These are phyloP conservation scores for Pisolithus albus DNA, from an alignment of 768 basidiomycete genomes.

Conservation along the genomic window DNA sequence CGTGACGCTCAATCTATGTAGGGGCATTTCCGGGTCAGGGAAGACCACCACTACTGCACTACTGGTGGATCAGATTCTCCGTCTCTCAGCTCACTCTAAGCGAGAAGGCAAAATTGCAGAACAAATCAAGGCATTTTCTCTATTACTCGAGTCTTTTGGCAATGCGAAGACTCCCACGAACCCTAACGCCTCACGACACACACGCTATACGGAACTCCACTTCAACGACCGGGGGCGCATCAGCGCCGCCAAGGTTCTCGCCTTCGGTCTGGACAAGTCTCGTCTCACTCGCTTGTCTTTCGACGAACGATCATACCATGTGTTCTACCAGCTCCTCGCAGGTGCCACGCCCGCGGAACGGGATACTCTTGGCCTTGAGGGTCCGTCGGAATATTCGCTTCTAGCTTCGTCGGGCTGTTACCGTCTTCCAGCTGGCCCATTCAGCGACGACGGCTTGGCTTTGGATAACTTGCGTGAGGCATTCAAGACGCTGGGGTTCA, in stretches of 20 bases:
- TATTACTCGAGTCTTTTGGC: conserved; percentile 58
- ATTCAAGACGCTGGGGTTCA: conserved; percentile 54
- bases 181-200: conserved; percentile 58
- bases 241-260: conserved; percentile 48
- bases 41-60: conserved; percentile 48
- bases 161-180: conserved; percentile 58
- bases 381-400: conserved; percentile 51
- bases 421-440: conserved; percentile 55
- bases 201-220: conserved; percentile 54
- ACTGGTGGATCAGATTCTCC: conserved; percentile 51
- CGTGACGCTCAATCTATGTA: conserved; percentile 19
- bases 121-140: conserved; percentile 48
- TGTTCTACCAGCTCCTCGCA: conserved; percentile 61
- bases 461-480: conserved; percentile 54
- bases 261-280: conserved; percentile 60
- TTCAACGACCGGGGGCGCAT: conserved; percentile 53
- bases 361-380: conserved; percentile 47
- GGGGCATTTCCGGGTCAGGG: conserved; percentile 61
- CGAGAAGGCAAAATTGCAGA: conserved; percentile 45
- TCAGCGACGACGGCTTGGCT: conserved; percentile 52
- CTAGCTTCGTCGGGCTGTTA: conserved; percentile 56
- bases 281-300: conserved; percentile 45
- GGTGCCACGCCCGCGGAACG: conserved; percentile 51
- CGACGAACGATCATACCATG: conserved; percentile 59
- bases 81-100: conserved; percentile 54